A percentile compares a stretch with the other conserved stretches of the same genome.
Conservation (phyloP, 305 asterid genomes). For the Plantago coronopus region DNA sequence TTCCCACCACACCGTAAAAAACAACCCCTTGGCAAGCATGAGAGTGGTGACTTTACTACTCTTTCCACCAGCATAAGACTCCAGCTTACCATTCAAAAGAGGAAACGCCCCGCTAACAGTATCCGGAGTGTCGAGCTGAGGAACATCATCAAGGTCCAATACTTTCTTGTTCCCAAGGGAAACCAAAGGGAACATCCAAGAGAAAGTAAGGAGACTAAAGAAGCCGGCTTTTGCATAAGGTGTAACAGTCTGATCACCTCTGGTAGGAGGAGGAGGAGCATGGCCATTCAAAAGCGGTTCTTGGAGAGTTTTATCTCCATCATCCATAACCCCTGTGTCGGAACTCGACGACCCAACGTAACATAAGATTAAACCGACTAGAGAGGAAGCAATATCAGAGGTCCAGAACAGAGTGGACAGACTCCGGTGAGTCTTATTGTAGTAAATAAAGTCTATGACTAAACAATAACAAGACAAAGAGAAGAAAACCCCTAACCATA, state of each 20-base stretch:
- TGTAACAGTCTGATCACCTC: constrained; percentile 70
- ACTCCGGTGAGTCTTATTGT: constrained; percentile 26
- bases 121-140: constrained; percentile 60
- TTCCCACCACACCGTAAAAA: constrained; percentile 49
- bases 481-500: constrained; percentile 70
- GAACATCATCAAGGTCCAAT: constrained; percentile 84
- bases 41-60: constrained; percentile 43
- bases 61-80: constrained; percentile 31
- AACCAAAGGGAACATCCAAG: constrained; percentile 72
- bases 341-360: constrained; percentile 40
- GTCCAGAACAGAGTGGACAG: constrained; percentile 47
- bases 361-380: constrained; percentile 51
- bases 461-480: constrained; percentile 58
- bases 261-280: too few relatives aligned
- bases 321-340: constrained; percentile 29
- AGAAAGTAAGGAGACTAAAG: constrained; percentile 55
- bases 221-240: constrained; percentile 60
- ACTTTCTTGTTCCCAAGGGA: constrained; percentile 57
- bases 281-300: constrained; percentile 64
- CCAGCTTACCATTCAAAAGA: constrained; percentile 40
- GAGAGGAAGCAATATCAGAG: constrained; percentile 48
- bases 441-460: constrained; percentile 45
- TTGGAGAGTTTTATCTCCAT: constrained; percentile 29
- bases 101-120: constrained; percentile 60
- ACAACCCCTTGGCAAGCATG: constrained; percentile 63